Evolutionary conservation across 306 rosid species (phyloP).

Genomic region (Sicyos edulis): DNA sequence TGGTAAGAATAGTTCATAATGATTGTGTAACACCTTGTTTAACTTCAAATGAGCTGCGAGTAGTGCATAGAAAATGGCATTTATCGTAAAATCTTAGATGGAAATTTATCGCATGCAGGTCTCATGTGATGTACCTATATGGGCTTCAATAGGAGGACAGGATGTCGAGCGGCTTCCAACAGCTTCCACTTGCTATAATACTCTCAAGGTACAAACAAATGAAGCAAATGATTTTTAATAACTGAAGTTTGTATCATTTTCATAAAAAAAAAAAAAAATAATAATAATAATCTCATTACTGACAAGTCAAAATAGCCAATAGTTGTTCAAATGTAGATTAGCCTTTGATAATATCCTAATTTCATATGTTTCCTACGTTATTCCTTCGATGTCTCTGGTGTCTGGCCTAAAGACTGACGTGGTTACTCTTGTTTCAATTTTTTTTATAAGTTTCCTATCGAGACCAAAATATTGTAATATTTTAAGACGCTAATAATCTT

Average conservation of each 20-base stretch:
- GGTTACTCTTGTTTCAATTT: no score
- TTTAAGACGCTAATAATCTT: no score
- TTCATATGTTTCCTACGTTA: constrained; percentile 18
- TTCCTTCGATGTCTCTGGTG: no score
- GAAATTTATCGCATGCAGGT: constrained; percentile 43
- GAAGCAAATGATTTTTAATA: background rate
- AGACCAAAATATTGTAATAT: no score
- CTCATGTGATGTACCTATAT: constrained; percentile 74
- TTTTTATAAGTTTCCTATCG: no score
- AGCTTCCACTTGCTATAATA: constrained; percentile 96
- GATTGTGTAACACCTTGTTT: background rate
- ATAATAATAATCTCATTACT: background rate
- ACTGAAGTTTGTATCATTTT: background rate
- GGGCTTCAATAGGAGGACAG: constrained; percentile 90
- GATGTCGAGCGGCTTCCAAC: constrained; percentile 99
- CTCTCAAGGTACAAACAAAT: constrained; percentile 64
- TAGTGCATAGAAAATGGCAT: background rate
- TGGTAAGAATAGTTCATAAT: background rate
- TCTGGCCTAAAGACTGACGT: no score
- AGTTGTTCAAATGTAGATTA: background rate
- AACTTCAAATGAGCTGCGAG: background rate
- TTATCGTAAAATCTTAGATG: background rate
- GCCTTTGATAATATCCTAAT: background rate
- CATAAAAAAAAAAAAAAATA: background rate
- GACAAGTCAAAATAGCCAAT: background rate